Conservation (phyloP, 208 protist genomes). For the Perkinsela sp. region DNA sequence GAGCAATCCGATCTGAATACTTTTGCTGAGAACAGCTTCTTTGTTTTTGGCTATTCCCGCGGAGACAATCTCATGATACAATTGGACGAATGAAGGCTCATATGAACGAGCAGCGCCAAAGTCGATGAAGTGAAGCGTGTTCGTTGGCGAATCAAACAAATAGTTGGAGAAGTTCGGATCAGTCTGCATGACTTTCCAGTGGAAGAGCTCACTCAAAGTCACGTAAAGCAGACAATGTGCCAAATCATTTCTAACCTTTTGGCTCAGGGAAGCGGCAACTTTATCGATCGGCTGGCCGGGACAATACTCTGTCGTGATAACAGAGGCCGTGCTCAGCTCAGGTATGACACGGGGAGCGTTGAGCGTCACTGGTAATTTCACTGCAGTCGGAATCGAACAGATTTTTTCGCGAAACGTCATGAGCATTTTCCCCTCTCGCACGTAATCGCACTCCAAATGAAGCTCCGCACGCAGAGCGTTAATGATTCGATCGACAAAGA, state of each 20-base stretch:
- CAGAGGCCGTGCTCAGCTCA: slow-evolving; percentile 15
- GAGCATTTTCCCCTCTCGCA: slow-evolving; percentile 10
- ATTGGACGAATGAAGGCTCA: slow-evolving; percentile 27
- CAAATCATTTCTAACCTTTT: slow-evolving; percentile 34
- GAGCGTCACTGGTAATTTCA: slow-evolving; percentile 11
- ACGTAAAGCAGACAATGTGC: slow-evolving; percentile 39
- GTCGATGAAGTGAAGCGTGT: slow-evolving; percentile 45
- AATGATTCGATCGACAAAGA: slow-evolving; percentile 54
- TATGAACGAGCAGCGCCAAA: slow-evolving; percentile 75
- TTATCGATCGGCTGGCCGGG: slow-evolving; percentile 26
- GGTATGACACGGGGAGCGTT: slow-evolving; percentile 27
- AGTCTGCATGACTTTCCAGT: slow-evolving; percentile 83
- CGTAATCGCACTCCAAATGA: slow-evolving; percentile 41
- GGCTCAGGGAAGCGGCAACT: slow-evolving; percentile 10
- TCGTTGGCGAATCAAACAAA: slow-evolving; percentile 41
- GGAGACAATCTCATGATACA: slow-evolving; percentile 70
- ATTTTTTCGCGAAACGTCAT: slow-evolving; percentile 11
- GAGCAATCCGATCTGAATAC: slow-evolving; percentile 71
- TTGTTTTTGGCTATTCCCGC: slow-evolving; percentile 32
- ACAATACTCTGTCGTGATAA: slow-evolving; percentile 18
- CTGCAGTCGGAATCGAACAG: slow-evolving; percentile 13
- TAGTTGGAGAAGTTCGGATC: slow-evolving; percentile 89
- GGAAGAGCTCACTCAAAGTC: slow-evolving; percentile 67
- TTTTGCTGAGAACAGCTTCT: slow-evolving; percentile 46
- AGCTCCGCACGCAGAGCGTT: slow-evolving; percentile 24